These are phyloP conservation scores for Sphagnum magellanicum DNA, from an alignment of 228 moss, liverwort and hornwort genomes.

Conservation along the genomic window DNA sequence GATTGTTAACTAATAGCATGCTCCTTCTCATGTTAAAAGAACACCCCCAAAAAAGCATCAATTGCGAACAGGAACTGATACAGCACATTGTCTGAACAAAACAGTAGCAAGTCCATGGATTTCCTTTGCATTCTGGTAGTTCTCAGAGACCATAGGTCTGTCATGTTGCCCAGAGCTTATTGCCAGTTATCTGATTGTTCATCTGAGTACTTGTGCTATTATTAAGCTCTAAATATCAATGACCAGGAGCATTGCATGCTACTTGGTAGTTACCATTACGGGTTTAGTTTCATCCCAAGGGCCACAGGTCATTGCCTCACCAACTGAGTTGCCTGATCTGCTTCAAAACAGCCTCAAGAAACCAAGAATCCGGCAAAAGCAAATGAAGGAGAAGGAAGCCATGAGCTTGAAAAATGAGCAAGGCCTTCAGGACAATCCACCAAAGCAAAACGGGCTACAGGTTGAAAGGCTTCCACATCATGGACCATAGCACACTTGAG, in stretches of 20 bases:
- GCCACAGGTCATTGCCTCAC: background rate
- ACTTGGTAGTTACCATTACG: conserved; percentile 2
- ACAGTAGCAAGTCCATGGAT: no score
- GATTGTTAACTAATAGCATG: background rate
- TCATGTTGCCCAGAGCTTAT: background rate
- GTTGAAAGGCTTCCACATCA: background rate
- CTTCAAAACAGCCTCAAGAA: background rate
- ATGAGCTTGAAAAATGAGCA: background rate
- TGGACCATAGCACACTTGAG: conserved; percentile 5
- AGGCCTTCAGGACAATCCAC: background rate
- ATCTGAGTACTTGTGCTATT: background rate
- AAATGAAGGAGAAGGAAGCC: background rate
- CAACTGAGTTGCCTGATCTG: background rate
- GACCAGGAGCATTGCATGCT: background rate
- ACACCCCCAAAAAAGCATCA: no score
- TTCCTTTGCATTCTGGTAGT: background rate
- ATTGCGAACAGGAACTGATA: no score
- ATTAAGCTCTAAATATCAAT: background rate
- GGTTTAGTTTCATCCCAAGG: background rate
- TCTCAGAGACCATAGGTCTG: background rate
- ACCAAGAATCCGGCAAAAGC: background rate
- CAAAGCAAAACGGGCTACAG: background rate
- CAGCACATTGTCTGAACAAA: no score
- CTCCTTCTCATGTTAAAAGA: background rate
- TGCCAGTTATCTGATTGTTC: background rate